These are phyloP conservation scores for Ceratorhiza oryzae-sativae DNA, from an alignment of 1,284 basidiomycete genomes.

Conservation along the genomic window DNA sequence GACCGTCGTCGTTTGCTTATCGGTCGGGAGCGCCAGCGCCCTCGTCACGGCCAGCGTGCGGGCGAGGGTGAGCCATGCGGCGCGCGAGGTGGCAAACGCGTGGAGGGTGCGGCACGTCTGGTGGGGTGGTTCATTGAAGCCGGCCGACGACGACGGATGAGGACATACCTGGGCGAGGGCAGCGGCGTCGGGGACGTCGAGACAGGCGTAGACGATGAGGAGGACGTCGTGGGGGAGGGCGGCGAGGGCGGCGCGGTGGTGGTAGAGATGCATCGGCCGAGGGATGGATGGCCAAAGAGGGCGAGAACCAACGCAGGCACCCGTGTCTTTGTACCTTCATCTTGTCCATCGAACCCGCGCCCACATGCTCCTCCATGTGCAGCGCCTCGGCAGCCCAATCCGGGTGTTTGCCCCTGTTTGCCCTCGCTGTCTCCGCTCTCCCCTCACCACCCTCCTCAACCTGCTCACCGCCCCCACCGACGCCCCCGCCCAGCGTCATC, in stretches of 20 bases:
- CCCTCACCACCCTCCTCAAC: not conserved
- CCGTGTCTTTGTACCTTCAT: not conserved
- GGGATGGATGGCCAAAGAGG: not conserved
- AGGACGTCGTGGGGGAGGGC: slow-evolving; percentile 29
- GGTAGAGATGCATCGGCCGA: slow-evolving; percentile 28
- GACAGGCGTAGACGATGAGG: slow-evolving; percentile 1
- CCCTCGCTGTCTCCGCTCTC: not conserved
- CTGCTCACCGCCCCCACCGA: too few species aligned
- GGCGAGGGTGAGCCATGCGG: slow-evolving; percentile 34
- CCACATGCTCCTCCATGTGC: slow-evolving; percentile 23
- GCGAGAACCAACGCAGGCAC: not conserved
- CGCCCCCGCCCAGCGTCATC: too few species aligned
- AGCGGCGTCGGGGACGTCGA: slow-evolving; percentile 8
- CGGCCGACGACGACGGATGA: not conserved
- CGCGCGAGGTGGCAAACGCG: slow-evolving; percentile 10
- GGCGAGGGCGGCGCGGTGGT: slow-evolving; percentile 8
- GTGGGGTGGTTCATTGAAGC: not conserved
- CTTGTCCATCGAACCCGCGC: slow-evolving; percentile 4
- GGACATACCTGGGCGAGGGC: slow-evolving; percentile 7
- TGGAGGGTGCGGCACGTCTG: slow-evolving; percentile 24
- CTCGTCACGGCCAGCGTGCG: slow-evolving; percentile 22
- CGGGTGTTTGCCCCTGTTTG: slow-evolving; percentile 13
- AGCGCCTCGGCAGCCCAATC: slow-evolving; percentile 27
- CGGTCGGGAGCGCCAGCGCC: slow-evolving; percentile 8
- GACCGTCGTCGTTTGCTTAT: slow-evolving; percentile 16